Percentiles rank a stretch among this genome's conserved stretches.
These are phyloP conservation scores for Trichoderma sp. DNA, from an alignment of 2,329 filamentous ascomycete genomes.

Conservation along the genomic window DNA sequence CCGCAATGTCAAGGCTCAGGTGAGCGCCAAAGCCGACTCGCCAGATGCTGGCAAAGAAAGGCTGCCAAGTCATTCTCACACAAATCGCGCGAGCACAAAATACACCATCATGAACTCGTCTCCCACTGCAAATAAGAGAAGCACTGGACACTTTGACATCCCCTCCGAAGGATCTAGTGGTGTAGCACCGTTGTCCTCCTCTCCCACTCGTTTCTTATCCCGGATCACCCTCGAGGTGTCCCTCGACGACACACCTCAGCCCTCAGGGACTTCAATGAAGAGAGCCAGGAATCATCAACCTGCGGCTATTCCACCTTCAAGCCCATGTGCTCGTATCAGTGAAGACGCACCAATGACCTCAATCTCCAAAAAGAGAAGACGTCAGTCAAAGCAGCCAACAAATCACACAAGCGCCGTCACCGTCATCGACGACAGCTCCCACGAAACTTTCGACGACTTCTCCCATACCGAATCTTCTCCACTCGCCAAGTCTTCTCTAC, in stretches of 20 bases:
- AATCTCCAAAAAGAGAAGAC: neutral
- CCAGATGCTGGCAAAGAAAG: neutral
- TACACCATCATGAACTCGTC: neutral
- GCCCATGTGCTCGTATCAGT: neutral
- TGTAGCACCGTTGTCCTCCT: neutral
- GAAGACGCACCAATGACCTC: neutral
- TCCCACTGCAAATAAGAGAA: neutral
- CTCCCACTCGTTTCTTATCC: constrained; percentile 2
- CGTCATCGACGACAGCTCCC: constrained; percentile 11
- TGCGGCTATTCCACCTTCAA: neutral
- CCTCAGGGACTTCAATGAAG: neutral
- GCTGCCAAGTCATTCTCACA: neutral
- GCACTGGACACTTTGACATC: neutral
- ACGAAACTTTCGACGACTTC: constrained; percentile 10
- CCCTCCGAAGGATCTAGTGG: neutral
- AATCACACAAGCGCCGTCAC: neutral
- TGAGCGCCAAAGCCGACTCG: neutral
- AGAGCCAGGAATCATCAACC: constrained; percentile 4
- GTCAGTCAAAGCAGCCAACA: neutral
- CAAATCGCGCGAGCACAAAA: neutral
- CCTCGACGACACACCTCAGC: neutral
- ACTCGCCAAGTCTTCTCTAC: neutral
- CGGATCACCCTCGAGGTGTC: constrained; percentile 1
- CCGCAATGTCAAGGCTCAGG: neutral
- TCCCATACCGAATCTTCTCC: neutral